A percentile compares a stretch with the other conserved stretches of the same genome.
Evolutionary conservation across 2,329 filamentous ascomycete species (phyloP).

Genomic region (Diplodia mutila): DNA sequence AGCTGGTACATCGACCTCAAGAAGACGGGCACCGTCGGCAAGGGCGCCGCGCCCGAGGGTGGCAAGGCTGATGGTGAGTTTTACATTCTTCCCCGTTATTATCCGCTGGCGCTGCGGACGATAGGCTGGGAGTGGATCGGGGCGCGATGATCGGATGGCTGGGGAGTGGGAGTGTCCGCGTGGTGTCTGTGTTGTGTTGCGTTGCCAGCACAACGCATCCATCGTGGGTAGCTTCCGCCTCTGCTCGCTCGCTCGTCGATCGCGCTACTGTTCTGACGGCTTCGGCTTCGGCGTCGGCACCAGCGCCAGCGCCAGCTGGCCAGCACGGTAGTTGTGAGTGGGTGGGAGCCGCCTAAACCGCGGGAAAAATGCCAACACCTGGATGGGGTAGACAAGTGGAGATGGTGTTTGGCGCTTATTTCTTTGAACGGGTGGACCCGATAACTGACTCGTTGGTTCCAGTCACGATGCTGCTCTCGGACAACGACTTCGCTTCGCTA

Average conservation of each 20-base stretch:
- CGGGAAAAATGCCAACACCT: neutral
- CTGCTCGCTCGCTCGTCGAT: neutral
- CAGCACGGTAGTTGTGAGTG: no score
- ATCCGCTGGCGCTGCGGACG: neutral
- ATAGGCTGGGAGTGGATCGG: neutral
- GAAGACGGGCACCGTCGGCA: conserved; percentile 79
- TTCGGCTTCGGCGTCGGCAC: conserved; percentile 16
- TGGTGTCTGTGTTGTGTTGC: neutral
- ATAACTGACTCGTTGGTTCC: conserved; percentile 1
- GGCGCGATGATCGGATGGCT: neutral
- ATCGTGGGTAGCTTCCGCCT: neutral
- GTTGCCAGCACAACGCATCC: neutral
- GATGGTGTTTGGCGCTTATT: neutral
- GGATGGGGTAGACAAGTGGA: neutral
- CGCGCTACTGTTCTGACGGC: neutral
- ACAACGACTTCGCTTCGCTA: conserved; percentile 84
- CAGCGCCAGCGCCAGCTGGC: neutral
- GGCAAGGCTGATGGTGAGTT: conserved; percentile 79
- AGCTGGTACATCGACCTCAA: conserved; percentile 97
- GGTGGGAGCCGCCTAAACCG: neutral
- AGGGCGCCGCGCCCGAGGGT: conserved; percentile 69
- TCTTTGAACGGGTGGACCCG: neutral
- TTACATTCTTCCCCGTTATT: neutral
- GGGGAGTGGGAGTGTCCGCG: neutral
- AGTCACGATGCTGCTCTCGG: conserved; percentile 82